Percentiles rank a stretch among this genome's conserved stretches.
Evolutionary conservation across 768 basidiomycete genomes (phyloP).

Genomic region (Trametes maxima): DNA sequence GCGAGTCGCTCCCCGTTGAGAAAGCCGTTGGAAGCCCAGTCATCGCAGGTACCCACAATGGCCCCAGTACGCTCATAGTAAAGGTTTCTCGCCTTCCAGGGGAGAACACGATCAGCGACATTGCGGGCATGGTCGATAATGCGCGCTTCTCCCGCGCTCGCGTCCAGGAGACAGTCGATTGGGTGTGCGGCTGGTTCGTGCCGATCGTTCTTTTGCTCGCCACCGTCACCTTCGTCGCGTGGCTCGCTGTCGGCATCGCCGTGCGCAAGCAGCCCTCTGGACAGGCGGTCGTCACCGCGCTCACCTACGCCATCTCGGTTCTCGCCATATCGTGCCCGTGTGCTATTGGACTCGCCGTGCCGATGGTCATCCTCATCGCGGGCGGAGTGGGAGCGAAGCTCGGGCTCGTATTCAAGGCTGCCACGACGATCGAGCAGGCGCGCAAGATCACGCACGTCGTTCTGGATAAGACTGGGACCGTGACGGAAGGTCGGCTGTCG

Average conservation of each 20-base stretch:
- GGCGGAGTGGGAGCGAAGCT: constrained; percentile 35
- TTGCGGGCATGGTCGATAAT: constrained; percentile 39
- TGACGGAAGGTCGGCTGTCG: constrained; percentile 46
- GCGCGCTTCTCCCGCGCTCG: constrained; percentile 41
- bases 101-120: constrained; percentile 45
- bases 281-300: constrained; percentile 37
- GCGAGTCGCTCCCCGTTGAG: constrained; percentile 42
- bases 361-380: constrained; percentile 40
- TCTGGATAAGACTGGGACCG: constrained; percentile 65
- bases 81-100: constrained; percentile 38
- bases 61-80: constrained; percentile 38
- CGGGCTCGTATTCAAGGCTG: constrained; percentile 37
- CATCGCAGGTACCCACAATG: constrained; percentile 44
- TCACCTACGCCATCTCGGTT: constrained; percentile 54
- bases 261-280: constrained; percentile 31
- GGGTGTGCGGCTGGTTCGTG: constrained; percentile 49
- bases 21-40: constrained; percentile 38
- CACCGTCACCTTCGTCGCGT: constrained; percentile 39
- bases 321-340: constrained; percentile 59
- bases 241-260: constrained; percentile 38
- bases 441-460: constrained; percentile 47
- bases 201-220: constrained; percentile 49
- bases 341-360: constrained; percentile 41
- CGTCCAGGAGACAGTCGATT: constrained; percentile 52
- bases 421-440: constrained; percentile 46